Base-by-base conservation (phyloP, 805 yeast genomes). In the Scheffersomyces ergatensis region DNA sequence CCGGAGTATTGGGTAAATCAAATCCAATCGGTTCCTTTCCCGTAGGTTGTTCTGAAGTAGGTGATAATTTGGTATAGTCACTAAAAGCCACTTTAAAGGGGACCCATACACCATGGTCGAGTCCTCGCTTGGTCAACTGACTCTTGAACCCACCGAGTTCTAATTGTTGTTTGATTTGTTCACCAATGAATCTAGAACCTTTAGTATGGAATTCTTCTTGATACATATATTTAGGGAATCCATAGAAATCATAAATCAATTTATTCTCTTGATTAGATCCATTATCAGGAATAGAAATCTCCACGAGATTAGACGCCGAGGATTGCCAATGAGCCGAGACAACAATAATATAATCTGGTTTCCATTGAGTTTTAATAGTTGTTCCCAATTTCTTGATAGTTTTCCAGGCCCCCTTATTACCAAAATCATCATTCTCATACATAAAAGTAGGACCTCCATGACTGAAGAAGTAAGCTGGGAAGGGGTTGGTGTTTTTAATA, bases 401-500 rank as follows among this genome's bases (percentile, higher is more conserved):
- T 18, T 69, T 64, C 67, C 76, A 83, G 0, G 92, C 90, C 4
- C 87, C 87, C 42, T 76, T 72, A 27, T 83, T 77, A 15, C 79
- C 79, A 36, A 66, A 62, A 17, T 61, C 67, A 37, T 66, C 73
- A n/a, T 69, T 61, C 26, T 51, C 50, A 50, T 83, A 82, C 70
- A 85, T 77, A 57, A 86, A 84, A 1, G 85, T 80, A 6, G 95
- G 95, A 0, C 90, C 93, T 6, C 95, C 95, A 62, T 86, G 95
- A n/a, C 88, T 80, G 33, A 85, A 55, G 58, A 85, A 87, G 55
- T 64, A 83, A 1, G 80, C 75, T 5, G 93, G 92, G 15, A 60
- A 60, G 13, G 72, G 72, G 7, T 43, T 39, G 1, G 55, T 39
- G 39, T 55, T 57, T 6, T 43, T 39, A 32, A 37, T 39, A 32